A percentile compares a stretch with the other conserved stretches of the same genome.
Conservation (phyloP, 768 basidiomycete species). For the Tephrocybe sp. region DNA sequence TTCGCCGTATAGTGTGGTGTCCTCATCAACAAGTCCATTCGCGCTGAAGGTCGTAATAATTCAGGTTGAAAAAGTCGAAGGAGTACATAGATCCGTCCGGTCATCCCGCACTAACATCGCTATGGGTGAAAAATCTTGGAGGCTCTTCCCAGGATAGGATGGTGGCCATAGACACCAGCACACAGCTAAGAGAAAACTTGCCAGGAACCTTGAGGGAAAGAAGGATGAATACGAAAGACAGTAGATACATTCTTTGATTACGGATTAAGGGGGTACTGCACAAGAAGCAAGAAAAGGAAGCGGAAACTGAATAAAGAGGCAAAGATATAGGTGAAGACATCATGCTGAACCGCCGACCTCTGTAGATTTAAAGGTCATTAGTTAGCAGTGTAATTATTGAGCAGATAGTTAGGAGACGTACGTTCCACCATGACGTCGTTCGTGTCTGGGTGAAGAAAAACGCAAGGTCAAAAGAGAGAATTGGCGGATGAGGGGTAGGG, state of each 20-base stretch:
- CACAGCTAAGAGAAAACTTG: too few relatives aligned
- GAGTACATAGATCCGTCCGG: too few relatives aligned
- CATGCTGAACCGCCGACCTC: slow-evolving; percentile 18
- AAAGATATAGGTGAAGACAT: neutral
- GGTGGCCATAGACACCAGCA: too few relatives aligned
- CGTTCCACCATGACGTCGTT: slow-evolving; percentile 98
- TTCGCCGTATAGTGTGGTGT: too few relatives aligned
- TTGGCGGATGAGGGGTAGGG: neutral
- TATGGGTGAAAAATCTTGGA: too few relatives aligned
- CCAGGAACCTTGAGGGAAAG: neutral
- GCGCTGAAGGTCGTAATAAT: too few relatives aligned
- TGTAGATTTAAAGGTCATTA: neutral
- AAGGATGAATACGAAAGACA: slow-evolving; percentile 1
- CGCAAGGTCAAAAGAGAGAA: neutral
- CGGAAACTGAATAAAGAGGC: neutral
- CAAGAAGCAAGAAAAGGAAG: neutral
- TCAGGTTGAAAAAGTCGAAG: too few relatives aligned
- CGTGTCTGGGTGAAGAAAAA: slow-evolving; percentile 52
- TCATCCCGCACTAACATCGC: too few relatives aligned
- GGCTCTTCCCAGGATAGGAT: too few relatives aligned
- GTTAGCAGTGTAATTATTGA: too few relatives aligned
- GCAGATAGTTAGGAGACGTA: slow-evolving; percentile 37
- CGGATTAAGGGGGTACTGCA: neutral
- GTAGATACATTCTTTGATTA: slow-evolving; percentile 16
- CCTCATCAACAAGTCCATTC: too few relatives aligned